phyloP scores from a whole-genome alignment of 768 basidiomycete species.

The Pisolithus sp. region DNA sequence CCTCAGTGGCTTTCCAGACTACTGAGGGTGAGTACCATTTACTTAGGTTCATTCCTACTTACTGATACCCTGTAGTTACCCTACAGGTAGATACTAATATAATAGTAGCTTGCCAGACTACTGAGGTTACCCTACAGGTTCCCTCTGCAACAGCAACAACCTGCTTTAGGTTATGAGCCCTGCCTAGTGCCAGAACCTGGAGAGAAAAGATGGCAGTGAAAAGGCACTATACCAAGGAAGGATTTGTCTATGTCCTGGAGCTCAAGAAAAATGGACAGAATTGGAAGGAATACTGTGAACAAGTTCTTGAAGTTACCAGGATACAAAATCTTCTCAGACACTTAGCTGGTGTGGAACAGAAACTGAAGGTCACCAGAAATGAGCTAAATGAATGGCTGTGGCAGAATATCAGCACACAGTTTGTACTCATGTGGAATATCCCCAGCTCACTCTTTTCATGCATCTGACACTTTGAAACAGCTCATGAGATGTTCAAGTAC shows the following conservation, averaged over 20 bases:
- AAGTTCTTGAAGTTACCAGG: not conserved
- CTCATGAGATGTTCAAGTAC: not conserved
- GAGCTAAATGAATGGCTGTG: not conserved
- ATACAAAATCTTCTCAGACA: not conserved
- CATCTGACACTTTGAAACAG: not conserved
- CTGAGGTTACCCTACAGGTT: too few relatives aligned
- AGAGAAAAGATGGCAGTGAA: too few relatives aligned
- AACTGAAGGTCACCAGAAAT: not conserved
- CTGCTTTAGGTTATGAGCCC: too few relatives aligned
- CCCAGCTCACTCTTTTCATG: not conserved
- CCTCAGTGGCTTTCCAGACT: too few relatives aligned
- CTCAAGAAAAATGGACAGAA: not conserved
- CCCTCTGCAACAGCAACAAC: too few relatives aligned
- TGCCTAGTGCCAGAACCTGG: too few relatives aligned
- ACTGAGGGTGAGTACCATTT: too few relatives aligned
- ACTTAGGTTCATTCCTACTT: too few relatives aligned
- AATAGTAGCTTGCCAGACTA: too few relatives aligned
- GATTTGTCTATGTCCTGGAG: not conserved
- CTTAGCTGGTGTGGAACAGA: not conserved
- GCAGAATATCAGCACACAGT: not conserved
- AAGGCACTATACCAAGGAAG: not conserved
- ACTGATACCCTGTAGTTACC: too few relatives aligned
- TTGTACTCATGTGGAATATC: not conserved
- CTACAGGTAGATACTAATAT: too few relatives aligned
- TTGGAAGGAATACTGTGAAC: not conserved